phyloP scores from a whole-genome alignment of 306 rosid species.

The Benincasa hispida region DNA sequence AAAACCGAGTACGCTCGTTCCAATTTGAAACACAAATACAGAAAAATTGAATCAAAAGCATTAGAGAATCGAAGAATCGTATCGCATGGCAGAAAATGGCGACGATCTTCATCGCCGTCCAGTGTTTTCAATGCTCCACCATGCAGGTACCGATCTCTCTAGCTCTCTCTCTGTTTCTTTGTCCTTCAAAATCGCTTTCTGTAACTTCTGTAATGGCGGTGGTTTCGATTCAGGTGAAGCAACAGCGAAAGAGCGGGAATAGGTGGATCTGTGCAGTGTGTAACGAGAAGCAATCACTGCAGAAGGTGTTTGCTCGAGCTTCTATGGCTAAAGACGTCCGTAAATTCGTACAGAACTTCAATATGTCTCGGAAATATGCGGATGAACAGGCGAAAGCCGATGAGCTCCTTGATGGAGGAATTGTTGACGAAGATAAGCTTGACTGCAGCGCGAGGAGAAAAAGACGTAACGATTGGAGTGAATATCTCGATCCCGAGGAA shows the following conservation, averaged over 20 bases:
- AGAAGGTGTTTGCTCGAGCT: conserved; percentile 65
- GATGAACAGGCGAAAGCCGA: conserved; percentile 15
- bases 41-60: background rate
- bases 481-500: conserved; percentile 39
- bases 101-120: conserved; percentile 59
- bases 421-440: background rate
- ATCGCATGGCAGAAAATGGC: conserved; percentile 29
- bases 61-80: background rate
- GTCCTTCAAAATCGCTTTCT: background rate
- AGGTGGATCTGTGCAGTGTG: conserved; percentile 76
- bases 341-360: conserved; percentile 66
- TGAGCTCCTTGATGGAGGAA: background rate
- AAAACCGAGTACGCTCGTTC: background rate
- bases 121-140: conserved; percentile 77
- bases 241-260: conserved; percentile 44
- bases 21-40: background rate
- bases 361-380: conserved; percentile 42
- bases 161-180: conserved; percentile 4
- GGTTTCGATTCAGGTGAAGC: conserved; percentile 49
- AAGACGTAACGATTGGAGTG: conserved; percentile 46
- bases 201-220: background rate
- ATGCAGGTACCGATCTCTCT: conserved; percentile 46
- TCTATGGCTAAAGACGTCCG: conserved; percentile 62
- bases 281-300: conserved; percentile 65
- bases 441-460: background rate